Conservation (phyloP, 164 flowering plant species). For the Stephania cephalantha region DNA sequence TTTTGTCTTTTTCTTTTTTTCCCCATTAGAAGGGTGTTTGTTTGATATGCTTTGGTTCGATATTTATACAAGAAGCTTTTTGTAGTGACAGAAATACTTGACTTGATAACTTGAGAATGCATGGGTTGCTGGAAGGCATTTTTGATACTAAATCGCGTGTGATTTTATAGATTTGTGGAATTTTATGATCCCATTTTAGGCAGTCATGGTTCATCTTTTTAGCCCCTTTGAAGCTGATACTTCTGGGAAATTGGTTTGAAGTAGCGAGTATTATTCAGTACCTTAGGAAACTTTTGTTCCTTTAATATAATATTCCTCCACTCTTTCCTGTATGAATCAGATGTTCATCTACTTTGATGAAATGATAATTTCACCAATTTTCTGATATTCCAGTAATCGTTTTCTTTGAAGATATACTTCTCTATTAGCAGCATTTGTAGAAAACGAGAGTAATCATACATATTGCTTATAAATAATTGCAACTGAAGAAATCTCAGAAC, state of each 20-base stretch:
- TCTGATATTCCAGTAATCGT: not conserved
- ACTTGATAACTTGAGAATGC: not conserved
- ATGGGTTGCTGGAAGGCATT: not conserved
- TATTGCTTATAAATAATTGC: not conserved
- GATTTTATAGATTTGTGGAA: not conserved
- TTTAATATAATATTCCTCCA: not conserved
- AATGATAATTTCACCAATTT: not conserved
- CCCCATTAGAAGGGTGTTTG: not conserved
- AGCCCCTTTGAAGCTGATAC: not conserved
- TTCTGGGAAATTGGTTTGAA: not conserved
- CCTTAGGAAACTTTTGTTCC: not conserved
- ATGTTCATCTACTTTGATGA: not conserved
- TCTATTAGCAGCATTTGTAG: not conserved
- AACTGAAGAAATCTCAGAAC: not conserved
- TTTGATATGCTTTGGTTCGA: slow-evolving; percentile 5
- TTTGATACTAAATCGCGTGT: not conserved
- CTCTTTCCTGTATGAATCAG: not conserved
- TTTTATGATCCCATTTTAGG: not conserved
- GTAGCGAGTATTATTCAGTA: not conserved
- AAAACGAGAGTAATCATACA: too few species aligned
- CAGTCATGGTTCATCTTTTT: not conserved
- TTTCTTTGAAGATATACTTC: not conserved
- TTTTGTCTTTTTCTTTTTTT: not conserved
- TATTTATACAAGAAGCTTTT: not conserved
- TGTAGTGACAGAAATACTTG: not conserved